Evolutionary conservation across 2,329 filamentous ascomycete genomes (phyloP).

Genomic region (Hirsutella thompsonii): DNA sequence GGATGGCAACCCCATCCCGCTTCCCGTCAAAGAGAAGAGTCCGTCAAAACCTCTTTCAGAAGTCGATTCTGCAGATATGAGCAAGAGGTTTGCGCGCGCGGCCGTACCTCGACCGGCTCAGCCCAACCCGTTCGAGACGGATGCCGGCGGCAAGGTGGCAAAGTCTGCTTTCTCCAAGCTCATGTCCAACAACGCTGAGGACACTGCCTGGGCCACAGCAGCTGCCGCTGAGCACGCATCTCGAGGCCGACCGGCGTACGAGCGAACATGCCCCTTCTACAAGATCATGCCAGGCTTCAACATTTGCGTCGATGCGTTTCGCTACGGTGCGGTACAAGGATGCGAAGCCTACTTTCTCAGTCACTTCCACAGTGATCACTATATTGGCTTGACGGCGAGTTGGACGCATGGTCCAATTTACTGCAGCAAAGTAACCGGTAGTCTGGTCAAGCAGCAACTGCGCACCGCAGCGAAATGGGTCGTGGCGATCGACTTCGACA

Average conservation of each 20-base stretch:
- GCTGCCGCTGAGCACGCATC: conserved; percentile 67
- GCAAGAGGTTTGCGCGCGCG: conserved; percentile 53
- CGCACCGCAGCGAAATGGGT: conserved; percentile 79
- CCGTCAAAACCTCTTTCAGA: conserved; percentile 9
- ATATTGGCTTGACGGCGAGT: conserved; percentile 74
- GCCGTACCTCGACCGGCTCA: conserved; percentile 68
- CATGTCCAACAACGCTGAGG: conserved; percentile 86
- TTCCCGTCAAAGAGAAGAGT: conserved; percentile 22
- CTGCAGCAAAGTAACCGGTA: conserved; percentile 85
- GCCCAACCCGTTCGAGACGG: conserved; percentile 58
- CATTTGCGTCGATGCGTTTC: conserved; percentile 91
- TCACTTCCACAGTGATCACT: conserved; percentile 97
- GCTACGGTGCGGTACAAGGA: conserved; percentile 84
- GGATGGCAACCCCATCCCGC: conserved; percentile 61
- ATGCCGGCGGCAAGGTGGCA: conserved; percentile 19
- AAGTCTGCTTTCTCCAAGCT: conserved; percentile 79
- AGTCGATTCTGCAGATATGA: conserved; percentile 24
- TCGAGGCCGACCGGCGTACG: conserved; percentile 73
- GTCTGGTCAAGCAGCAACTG: conserved; percentile 76
- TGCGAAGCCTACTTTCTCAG: conserved; percentile 94
- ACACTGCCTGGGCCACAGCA: conserved; percentile 78
- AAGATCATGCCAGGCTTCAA: conserved; percentile 91
- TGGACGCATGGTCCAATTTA: conserved; percentile 96
- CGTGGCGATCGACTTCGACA: conserved; percentile 74
- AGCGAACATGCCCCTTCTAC: conserved; percentile 93